Conservation (phyloP, 2,329 filamentous ascomycete genomes). For the Epichloe sylvatica region DNA sequence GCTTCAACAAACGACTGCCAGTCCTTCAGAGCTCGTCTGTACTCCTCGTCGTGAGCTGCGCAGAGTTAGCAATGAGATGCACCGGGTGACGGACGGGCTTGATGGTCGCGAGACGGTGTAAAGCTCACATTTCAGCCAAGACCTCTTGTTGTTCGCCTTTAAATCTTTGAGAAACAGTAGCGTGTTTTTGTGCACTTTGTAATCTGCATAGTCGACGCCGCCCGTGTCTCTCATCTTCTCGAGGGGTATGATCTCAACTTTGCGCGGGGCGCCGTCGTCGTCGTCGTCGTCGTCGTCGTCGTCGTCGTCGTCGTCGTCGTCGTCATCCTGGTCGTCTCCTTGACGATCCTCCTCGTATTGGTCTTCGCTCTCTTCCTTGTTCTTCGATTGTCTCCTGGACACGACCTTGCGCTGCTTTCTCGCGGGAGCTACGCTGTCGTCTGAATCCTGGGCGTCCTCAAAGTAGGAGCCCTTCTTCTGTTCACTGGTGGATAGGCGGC, state of each 20-base stretch:
- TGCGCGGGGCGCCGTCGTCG: slow-evolving; percentile 23
- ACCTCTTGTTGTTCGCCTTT: slow-evolving; percentile 43
- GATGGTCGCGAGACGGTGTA: not conserved
- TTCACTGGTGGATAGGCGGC: slow-evolving; percentile 29
- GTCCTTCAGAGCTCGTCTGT: slow-evolving; percentile 62
- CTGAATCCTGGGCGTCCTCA: slow-evolving; percentile 16
- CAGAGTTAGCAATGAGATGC: not conserved
- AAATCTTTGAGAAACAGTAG: slow-evolving; percentile 43
- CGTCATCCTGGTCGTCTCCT: slow-evolving; percentile 12
- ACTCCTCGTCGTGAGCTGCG: slow-evolving; percentile 65
- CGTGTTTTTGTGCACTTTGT: slow-evolving; percentile 43
- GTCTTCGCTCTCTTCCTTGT: slow-evolving; percentile 9
- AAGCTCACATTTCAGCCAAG: slow-evolving; percentile 45
- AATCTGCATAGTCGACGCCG: slow-evolving; percentile 33
- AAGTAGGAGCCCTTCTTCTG: slow-evolving; percentile 41
- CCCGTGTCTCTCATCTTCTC: slow-evolving; percentile 22
- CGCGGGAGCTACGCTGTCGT: slow-evolving; percentile 7
- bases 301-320: slow-evolving; percentile 23
- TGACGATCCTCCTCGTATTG: slow-evolving; percentile 14
- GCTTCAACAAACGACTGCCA: slow-evolving; percentile 67
- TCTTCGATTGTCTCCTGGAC: slow-evolving; percentile 9
- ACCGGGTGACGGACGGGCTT: no score
- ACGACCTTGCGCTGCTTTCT: slow-evolving; percentile 17
- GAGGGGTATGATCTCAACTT: slow-evolving; percentile 22
- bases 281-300: slow-evolving; percentile 25